Conservation (phyloP, 1,139 yeast species). For the Protomyces gravidus region DNA sequence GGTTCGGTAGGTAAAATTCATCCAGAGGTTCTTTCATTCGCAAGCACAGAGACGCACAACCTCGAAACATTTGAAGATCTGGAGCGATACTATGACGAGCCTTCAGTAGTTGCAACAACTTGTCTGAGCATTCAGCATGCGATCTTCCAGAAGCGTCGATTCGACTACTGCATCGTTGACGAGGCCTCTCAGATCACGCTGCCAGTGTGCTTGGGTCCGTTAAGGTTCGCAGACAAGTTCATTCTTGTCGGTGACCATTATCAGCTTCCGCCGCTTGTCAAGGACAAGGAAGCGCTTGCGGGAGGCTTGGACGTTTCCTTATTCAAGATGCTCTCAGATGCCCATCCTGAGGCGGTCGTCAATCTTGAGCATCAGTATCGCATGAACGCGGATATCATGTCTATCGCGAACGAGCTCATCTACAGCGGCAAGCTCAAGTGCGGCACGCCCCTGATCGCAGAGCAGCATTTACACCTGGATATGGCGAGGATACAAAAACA, state of each 20-base stretch:
- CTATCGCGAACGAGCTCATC: constrained; percentile 69
- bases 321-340: constrained; percentile 66
- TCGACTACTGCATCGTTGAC: constrained; percentile 91
- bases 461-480: constrained; percentile 18
- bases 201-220: constrained; percentile 86
- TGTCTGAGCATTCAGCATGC: constrained; percentile 72
- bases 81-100: constrained; percentile 52
- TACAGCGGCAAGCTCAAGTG: constrained; percentile 72
- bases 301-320: constrained; percentile 74
- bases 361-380: constrained; percentile 81
- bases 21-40: constrained; percentile 53
- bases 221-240: constrained; percentile 70
- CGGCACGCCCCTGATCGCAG: constrained; percentile 45
- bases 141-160: constrained; percentile 54
- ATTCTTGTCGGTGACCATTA: constrained; percentile 91
- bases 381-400: constrained; percentile 88
- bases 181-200: constrained; percentile 94
- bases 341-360: constrained; percentile 65
- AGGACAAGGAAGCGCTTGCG: constrained; percentile 46
- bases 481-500: neutral
- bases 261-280: constrained; percentile 51
- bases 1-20: constrained; percentile 50
- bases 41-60: constrained; percentile 49
- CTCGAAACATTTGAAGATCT: constrained; percentile 36
- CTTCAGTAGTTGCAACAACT: constrained; percentile 74